Percentiles rank a stretch among this genome's conserved stretches.
These are phyloP conservation scores for Lentinula sp. DNA, from an alignment of 768 basidiomycete species.

Conservation along the genomic window DNA sequence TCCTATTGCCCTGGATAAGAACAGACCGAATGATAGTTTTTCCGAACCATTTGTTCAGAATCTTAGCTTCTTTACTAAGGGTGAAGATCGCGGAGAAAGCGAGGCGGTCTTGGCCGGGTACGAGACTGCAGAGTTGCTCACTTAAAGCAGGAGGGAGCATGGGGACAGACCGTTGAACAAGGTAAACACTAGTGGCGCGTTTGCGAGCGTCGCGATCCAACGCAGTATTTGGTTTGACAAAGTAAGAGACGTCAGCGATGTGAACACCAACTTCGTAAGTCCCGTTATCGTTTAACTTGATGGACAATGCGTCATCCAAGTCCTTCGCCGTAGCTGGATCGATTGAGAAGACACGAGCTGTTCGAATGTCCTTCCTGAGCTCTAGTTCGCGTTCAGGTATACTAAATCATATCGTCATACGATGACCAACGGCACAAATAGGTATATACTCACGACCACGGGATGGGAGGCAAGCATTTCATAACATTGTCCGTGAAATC, in stretches of 20 bases:
- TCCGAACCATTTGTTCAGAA: conserved; percentile 88
- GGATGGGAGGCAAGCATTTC: conserved; percentile 93
- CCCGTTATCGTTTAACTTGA: conserved; percentile 86
- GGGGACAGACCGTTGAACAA: conserved; percentile 92
- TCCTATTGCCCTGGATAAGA: neutral
- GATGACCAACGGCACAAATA: neutral
- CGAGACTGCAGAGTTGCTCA: conserved; percentile 89
- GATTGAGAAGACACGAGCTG: conserved; percentile 85
- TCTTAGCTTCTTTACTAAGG: conserved; percentile 72
- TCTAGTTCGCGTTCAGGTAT: conserved; percentile 89
- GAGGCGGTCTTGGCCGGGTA: conserved; percentile 83
- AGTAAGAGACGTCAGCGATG: conserved; percentile 93
- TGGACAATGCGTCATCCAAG: conserved; percentile 90
- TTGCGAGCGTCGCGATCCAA: conserved; percentile 97
- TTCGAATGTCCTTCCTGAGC: conserved; percentile 81
- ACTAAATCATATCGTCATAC: conserved; percentile 28
- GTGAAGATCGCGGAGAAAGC: conserved; percentile 90
- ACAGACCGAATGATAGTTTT: conserved; percentile 85
- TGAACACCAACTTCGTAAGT: conserved; percentile 93
- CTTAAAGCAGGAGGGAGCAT: conserved; percentile 95
- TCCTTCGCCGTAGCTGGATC: conserved; percentile 89
- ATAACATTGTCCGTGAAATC: conserved; percentile 94
- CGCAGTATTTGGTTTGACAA: conserved; percentile 93
- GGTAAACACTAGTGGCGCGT: conserved; percentile 93
- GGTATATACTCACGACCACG: conserved; percentile 70